Evolutionary conservation across 2,329 filamentous ascomycete species (phyloP), one percentile per base, ranked within the genome.

Genomic region (Zasmidium cellare): DNA sequence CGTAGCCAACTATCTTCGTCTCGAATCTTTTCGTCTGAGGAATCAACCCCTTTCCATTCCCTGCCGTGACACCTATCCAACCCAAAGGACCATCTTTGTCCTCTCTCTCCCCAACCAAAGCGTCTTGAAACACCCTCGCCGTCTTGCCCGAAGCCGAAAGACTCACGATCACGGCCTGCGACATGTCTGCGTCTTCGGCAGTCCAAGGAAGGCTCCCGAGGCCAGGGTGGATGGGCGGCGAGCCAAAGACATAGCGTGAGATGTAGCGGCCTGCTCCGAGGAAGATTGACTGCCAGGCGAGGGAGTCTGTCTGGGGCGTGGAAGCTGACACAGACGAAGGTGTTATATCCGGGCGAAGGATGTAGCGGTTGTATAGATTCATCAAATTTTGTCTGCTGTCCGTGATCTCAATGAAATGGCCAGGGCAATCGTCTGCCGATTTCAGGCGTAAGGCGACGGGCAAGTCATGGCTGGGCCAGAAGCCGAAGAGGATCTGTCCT

Each of bases 331-430:
- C 16, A 1, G 20, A 23, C 23, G n/a, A 12, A 16, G 19, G 1
- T 41, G 12, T 2, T 19, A 20, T 6, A 61, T n/a, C 5, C 51
- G 18, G n/a, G 2, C 28, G 51, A 2, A 55, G 28, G 9, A 57
- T 46, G 59, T 79, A 81, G 14, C 73, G 73, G 66, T 82, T 82
- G 65, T 82, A 82, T 2, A 81, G 56, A 1, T 71, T 69, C 74
- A 77, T 76, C 35, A 78, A 56, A 11, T 68, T 55, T 35, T 70
- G 61, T 0, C 78, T 67, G 61, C 78, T 71, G 3, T 64, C 64
- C 58, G 71, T 76, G 5, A 68, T 69, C 45, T 78, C 77, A n/a
- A 70, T 56, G 60, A 77, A 69, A 25, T 79, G 73, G 3, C 69
- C 71, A 20, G 63, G 53, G 0, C 61, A 53, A 28, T 69, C 60